Percentiles rank a stretch among this genome's conserved stretches.
These are phyloP conservation scores for Chromosphaera perkinsii DNA, from an alignment of 208 protist species.

Conservation along the genomic window DNA sequence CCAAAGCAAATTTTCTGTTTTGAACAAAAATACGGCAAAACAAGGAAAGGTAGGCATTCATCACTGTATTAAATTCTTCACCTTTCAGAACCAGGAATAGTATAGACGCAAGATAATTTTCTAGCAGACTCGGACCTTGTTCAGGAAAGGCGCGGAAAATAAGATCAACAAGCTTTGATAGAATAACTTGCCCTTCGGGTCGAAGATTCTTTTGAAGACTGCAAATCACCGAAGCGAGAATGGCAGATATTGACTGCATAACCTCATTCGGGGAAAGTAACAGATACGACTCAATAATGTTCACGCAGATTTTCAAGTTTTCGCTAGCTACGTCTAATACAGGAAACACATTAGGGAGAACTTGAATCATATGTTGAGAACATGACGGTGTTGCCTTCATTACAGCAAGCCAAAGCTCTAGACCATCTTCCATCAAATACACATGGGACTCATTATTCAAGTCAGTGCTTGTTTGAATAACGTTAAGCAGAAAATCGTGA, in stretches of 20 bases:
- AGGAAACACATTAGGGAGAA: not conserved
- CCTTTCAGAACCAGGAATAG: too few relatives aligned
- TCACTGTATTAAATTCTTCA: too few relatives aligned
- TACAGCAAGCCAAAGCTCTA: not conserved
- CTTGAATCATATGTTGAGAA: not conserved
- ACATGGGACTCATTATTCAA: not conserved
- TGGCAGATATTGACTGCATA: not conserved
- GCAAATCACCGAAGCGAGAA: not conserved
- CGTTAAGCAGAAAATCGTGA: not conserved
- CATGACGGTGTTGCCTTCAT: not conserved
- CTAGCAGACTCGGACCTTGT: too few relatives aligned
- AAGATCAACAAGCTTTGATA: not conserved
- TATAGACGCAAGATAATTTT: too few relatives aligned
- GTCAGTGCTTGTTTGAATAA: not conserved
- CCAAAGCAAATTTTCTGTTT: too few relatives aligned
- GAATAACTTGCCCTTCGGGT: not conserved
- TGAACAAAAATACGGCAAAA: too few relatives aligned
- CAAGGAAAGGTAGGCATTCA: too few relatives aligned
- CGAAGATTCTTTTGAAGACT: not conserved
- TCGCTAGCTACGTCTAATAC: not conserved
- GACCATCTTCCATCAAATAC: not conserved
- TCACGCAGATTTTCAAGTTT: not conserved
- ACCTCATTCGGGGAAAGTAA: not conserved
- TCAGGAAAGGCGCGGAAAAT: not conserved
- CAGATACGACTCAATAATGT: not conserved